phyloP scores from a whole-genome alignment of 306 rosid genomes.

The Pterocarpus macrocarpus region DNA sequence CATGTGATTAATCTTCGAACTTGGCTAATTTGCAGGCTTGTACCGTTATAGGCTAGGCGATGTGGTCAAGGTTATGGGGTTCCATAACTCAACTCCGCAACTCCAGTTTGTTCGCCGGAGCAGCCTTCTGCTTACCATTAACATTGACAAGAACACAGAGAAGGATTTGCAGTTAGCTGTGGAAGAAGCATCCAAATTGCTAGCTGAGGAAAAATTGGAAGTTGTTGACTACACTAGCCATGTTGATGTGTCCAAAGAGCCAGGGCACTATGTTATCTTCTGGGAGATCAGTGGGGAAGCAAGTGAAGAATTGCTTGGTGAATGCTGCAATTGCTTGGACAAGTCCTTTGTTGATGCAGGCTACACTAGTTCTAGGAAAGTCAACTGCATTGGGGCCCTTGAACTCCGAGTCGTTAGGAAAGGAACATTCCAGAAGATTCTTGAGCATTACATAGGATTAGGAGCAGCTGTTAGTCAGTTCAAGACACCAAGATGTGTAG shows the following conservation, averaged over 20 bases:
- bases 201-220: conserved; percentile 76
- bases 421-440: conserved; percentile 85
- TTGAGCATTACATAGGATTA: conserved; percentile 67
- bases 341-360: conserved; percentile 78
- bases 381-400: conserved; percentile 68
- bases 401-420: conserved; percentile 74
- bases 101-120: conserved; percentile 74
- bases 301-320: conserved; percentile 65
- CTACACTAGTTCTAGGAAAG: conserved; percentile 71
- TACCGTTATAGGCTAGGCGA: conserved; percentile 92
- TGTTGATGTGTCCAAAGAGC: conserved; percentile 68
- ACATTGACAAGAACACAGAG: conserved; percentile 94
- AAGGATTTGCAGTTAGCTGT: conserved; percentile 79
- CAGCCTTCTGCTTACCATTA: conserved; percentile 71
- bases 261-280: conserved; percentile 89
- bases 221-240: conserved; percentile 83
- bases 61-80: conserved; percentile 77
- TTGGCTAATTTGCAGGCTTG: conserved; percentile 65
- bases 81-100: conserved; percentile 83
- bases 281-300: conserved; percentile 87
- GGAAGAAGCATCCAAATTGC: conserved; percentile 64
- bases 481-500: conserved; percentile 88
- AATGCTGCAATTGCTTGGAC: conserved; percentile 85
- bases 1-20: neutral
- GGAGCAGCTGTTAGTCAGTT: conserved; percentile 81